These are phyloP conservation scores for Brassica rapa DNA, from an alignment of 345 rosid species.

Conservation along the genomic window DNA sequence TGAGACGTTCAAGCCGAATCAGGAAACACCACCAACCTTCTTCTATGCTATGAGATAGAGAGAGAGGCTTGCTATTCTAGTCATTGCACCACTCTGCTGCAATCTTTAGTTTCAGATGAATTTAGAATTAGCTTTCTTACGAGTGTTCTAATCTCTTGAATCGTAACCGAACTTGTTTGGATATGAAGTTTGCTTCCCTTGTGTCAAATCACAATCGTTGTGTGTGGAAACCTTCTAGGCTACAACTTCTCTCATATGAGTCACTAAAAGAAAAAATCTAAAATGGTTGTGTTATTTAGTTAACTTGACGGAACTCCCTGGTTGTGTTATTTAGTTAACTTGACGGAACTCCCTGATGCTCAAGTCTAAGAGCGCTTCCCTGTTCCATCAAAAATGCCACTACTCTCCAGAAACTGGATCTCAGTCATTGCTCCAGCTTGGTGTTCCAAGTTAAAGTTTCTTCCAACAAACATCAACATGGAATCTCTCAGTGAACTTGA, in stretches of 20 bases:
- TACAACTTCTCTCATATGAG: neutral
- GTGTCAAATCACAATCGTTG: neutral
- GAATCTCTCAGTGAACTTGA: neutral
- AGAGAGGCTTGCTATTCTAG: constrained; percentile 25
- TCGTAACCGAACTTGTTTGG: constrained; percentile 15
- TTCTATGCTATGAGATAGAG: no score
- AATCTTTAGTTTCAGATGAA: constrained; percentile 8
- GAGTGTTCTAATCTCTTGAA: constrained; percentile 12
- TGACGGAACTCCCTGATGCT: no score
- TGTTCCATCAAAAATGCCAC: no score
- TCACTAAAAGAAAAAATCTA: neutral
- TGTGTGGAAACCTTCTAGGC: neutral
- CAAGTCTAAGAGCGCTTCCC: no score
- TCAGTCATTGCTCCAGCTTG: no score
- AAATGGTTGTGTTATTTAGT: neutral
- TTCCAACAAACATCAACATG: neutral
- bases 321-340: no score
- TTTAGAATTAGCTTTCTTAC: constrained; percentile 1
- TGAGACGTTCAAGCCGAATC: constrained; percentile 84
- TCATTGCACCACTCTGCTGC: constrained; percentile 38
- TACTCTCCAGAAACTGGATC: no score
- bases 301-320: neutral
- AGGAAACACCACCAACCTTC: constrained; percentile 53
- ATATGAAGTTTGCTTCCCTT: neutral
- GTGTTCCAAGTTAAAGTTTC: no score